Percentiles rank a stretch among this genome's conserved stretches.
Conservation (phyloP, 2,329 filamentous ascomycete genomes). For the Phaeosphaeria sp. region DNA sequence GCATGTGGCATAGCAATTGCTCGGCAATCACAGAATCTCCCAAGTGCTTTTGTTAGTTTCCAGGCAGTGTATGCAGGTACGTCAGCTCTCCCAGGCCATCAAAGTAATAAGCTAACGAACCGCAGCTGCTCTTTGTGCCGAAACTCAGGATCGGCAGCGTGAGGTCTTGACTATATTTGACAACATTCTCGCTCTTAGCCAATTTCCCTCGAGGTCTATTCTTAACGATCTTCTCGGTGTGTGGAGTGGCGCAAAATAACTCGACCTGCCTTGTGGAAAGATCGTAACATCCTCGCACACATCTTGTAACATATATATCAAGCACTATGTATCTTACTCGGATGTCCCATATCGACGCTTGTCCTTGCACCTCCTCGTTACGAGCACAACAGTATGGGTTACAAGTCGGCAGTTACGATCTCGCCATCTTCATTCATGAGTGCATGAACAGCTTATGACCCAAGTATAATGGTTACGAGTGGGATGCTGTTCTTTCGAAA, state of each 20-base stretch:
- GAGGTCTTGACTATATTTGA: slow-evolving; percentile 23
- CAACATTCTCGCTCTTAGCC: slow-evolving; percentile 27
- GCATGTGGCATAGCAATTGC: slow-evolving; percentile 60
- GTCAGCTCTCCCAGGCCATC: background rate
- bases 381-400: background rate
- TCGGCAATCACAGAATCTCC: slow-evolving; percentile 33
- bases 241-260: slow-evolving; percentile 43
- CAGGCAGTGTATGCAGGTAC: slow-evolving; percentile 41
- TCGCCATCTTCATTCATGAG: background rate
- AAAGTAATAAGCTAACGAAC: slow-evolving; percentile 1
- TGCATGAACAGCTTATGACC: background rate
- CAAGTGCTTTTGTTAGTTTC: slow-evolving; percentile 38
- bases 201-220: slow-evolving; percentile 35
- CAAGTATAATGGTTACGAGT: background rate
- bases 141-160: slow-evolving; percentile 24
- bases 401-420: background rate
- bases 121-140: slow-evolving; percentile 27
- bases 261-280: background rate
- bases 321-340: background rate
- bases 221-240: slow-evolving; percentile 32
- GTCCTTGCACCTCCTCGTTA: background rate
- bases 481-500: background rate
- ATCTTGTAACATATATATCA: background rate
- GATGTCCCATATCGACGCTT: background rate
- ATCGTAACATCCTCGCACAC: background rate